Percentiles rank a stretch among this genome's conserved stretches.
These are phyloP conservation scores for Colletotrichum camelliae DNA, from an alignment of 2,329 filamentous ascomycete genomes.

Conservation along the genomic window DNA sequence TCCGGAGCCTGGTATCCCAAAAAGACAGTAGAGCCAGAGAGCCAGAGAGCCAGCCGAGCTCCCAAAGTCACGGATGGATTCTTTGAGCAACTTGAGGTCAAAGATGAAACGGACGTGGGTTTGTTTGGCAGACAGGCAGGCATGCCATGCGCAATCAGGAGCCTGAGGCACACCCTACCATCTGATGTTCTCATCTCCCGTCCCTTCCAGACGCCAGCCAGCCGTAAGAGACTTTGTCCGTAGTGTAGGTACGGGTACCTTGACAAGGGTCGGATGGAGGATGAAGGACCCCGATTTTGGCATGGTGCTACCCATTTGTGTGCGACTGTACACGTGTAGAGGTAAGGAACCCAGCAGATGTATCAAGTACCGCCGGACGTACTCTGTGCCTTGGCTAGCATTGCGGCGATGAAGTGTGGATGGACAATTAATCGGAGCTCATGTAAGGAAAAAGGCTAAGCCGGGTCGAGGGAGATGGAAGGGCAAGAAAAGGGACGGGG, in stretches of 20 bases:
- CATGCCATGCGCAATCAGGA: not conserved
- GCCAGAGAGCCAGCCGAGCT: not conserved
- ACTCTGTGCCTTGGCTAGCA: not conserved
- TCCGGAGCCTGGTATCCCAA: not conserved
- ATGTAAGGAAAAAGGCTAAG: not conserved
- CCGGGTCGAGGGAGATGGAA: not conserved
- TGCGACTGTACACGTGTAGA: not conserved
- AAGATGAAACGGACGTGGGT: slow-evolving; percentile 9
- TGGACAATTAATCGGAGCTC: not conserved
- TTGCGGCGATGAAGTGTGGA: not conserved
- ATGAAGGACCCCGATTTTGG: slow-evolving; percentile 11
- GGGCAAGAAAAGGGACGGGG: not conserved
- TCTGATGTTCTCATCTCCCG: not conserved
- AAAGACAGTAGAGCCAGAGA: not conserved
- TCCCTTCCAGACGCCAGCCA: not conserved
- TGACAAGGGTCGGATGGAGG: not conserved
- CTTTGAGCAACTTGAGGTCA: not conserved
- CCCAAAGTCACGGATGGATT: not conserved
- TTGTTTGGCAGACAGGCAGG: slow-evolving; percentile 4
- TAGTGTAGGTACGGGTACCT: slow-evolving; percentile 1
- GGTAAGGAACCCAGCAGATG: not conserved
- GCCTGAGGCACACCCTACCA: slow-evolving; percentile 1
- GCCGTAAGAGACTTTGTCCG: not conserved
- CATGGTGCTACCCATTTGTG: not conserved
- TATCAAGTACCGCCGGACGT: not conserved